A percentile compares a stretch with the other conserved stretches of the same genome.
These are phyloP conservation scores for Emergomyces orientalis DNA, from an alignment of 2,329 filamentous ascomycete species.

Conservation along the genomic window DNA sequence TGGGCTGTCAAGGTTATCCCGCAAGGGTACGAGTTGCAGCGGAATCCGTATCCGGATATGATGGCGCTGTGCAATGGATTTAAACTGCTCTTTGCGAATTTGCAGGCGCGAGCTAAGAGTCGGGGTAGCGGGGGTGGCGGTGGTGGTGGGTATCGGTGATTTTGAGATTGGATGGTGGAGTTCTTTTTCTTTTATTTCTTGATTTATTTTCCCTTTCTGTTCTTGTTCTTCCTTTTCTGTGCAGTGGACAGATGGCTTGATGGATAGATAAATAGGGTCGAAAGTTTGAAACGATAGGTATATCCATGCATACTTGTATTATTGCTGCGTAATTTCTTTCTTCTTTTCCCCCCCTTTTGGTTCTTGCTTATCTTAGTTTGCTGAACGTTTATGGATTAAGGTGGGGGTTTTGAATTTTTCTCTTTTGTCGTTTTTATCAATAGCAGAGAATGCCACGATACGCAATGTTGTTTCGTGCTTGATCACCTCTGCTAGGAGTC, in stretches of 20 bases:
- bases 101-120: slow-evolving; percentile 34
- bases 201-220: background rate
- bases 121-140: background rate
- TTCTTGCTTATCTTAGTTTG: background rate
- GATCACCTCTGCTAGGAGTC: background rate
- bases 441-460: background rate
- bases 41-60: slow-evolving; percentile 88
- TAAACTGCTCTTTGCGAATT: slow-evolving; percentile 70
- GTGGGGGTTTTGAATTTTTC: background rate
- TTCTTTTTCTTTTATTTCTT: background rate
- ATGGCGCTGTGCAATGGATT: slow-evolving; percentile 92
- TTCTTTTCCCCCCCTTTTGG: background rate
- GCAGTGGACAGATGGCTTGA: background rate
- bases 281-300: background rate
- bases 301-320: background rate
- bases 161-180: background rate
- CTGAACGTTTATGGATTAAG: background rate
- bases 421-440: background rate
- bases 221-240: background rate
- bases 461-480: background rate
- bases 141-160: slow-evolving; percentile 3
- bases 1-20: slow-evolving; percentile 88
- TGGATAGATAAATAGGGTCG: background rate
- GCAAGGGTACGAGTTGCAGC: slow-evolving; percentile 83
- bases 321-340: background rate